Evolutionary conservation across 2,329 filamentous ascomycete genomes (phyloP), one percentile per base, ranked within the genome.

Genomic region (Verticillium tricorpus): DNA sequence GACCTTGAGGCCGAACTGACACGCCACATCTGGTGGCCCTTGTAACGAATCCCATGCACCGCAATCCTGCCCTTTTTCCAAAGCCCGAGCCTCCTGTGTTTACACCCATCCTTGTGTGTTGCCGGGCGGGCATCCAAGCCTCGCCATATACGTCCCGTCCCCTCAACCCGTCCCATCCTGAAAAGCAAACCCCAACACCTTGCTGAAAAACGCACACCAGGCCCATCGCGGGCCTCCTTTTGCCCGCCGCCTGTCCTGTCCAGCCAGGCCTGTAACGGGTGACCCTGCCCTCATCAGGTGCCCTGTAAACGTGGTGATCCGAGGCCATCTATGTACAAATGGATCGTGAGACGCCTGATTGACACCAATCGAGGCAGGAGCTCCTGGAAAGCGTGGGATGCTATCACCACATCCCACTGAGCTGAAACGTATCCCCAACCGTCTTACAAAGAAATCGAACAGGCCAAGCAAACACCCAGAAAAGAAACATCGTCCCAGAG

Each of bases 351-450:
- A 9, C 19, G 58, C 40, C 45, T 59, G 39, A 45, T 31, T 45
- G n/a, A 54, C 58, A 59, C 40, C 31, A 45, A 31, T 45, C 39
- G 40, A 54, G 58, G 40, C 58, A 37, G n/a, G 11, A 31, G 32
- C 58, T 59, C 58, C 22, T 39, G 19, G 19, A 22, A 11, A 45
- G 19, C 19, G 45, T 34, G 45, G 58, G 45, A 25, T 54, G 58
- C 58, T 59, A 28, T 59, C 45, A 59, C 58, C 58, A 28, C 58
- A 54, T 45, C 58, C 58, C 58, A 34, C 58, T 31, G 58, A 55
- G 58, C 32, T 45, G 17, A 22, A 59, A 59, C 58, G 58, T 59
- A 59, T 59, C 45, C 58, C 25, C 39, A 17, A 31, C 35, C 39
- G 32, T 34, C 31, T 59, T 31, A 14, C n/a, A 54, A 28, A 32